Evolutionary conservation across 2,329 filamentous ascomycete species (phyloP), one percentile per base, ranked within the genome.

Genomic region (Fonsecaea multimorphosa): DNA sequence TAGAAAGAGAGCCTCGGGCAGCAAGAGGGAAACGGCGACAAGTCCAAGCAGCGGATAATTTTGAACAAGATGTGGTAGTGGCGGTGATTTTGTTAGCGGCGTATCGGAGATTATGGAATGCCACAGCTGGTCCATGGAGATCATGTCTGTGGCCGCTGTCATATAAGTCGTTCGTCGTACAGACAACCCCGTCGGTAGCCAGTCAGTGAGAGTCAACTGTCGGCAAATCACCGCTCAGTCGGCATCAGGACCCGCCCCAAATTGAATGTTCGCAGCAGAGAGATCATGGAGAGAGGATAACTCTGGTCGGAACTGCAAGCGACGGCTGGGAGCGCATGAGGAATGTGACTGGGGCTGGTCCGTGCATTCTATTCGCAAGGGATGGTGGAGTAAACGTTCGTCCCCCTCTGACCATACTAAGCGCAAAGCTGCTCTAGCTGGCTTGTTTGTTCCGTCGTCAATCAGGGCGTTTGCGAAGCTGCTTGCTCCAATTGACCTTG

Each of bases 141-240:
- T 69, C 67, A 69, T 69, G 67, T 58, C 44, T 51, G 54, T 57
- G 58, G 58, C 67, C 67, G 67, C 63, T 61, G 55, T 69, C 67
- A 67, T 67, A 67, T 69, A 52, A 38, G 44, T 53, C 44, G 61
- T 69, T 65, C 62, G 67, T 69, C 27, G 56, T 34, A 69, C 67
- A 67, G 54, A 64, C 57, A 66, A 60, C 54, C 62, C n/a, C 56
- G 29, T 49, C 61, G 65, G 65, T 63, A 67, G 62, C 67, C 63
- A 68, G 66, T 68, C 49, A 64, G 46, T 31, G 24, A 24, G 14
- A 9, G n/a, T 11, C 2, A 36, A 49, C 27, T 22, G 8, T 32
- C 31, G 40, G 67, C 44, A 59, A 64, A 58, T 60, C 59, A 61
- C 64, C 61, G 54, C 34, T 60, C 67, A 51, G 64, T 68, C 67